Evolutionary conservation across 495 filamentous ascomycete genomes (phyloP).

Genomic region (Rostrohypoxylon terebratum): DNA sequence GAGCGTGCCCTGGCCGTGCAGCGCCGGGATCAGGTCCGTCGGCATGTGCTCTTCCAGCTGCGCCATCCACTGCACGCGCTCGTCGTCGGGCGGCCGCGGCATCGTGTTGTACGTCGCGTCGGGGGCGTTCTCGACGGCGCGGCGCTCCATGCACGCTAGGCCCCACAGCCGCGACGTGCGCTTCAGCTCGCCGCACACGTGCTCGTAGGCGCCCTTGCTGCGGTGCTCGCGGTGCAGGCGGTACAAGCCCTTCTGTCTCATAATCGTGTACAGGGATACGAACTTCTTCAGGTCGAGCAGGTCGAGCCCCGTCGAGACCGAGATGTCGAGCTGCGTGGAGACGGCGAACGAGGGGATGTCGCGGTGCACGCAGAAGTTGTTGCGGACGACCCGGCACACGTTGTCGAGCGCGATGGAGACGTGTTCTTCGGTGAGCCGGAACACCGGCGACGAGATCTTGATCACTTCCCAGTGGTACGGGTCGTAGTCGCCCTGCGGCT

Average conservation of each 20-base stretch:
- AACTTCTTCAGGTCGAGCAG: slow-evolving; percentile 33
- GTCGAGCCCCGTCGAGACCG: background rate
- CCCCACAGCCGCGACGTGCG: background rate
- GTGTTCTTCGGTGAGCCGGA: background rate
- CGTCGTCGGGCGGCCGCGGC: background rate
- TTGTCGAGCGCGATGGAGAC: background rate
- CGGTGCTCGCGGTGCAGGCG: slow-evolving; percentile 14
- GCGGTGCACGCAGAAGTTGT: slow-evolving; percentile 30
- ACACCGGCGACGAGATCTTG: slow-evolving; percentile 31
- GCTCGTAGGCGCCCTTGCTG: background rate
- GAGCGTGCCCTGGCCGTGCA: background rate
- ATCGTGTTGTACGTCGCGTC: background rate
- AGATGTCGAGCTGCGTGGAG: slow-evolving; percentile 22
- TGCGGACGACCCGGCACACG: slow-evolving; percentile 14
- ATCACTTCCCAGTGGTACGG: slow-evolving; percentile 27
- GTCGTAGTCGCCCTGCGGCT: background rate
- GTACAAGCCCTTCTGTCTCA: background rate
- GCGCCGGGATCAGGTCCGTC: background rate
- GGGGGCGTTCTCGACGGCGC: background rate
- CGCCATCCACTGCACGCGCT: background rate
- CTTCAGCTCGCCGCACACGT: slow-evolving; percentile 22
- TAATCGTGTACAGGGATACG: background rate
- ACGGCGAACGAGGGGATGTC: slow-evolving; percentile 14
- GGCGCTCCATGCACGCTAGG: background rate
- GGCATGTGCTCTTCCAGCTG: background rate